These are phyloP conservation scores for Caloboletus inedulis DNA, from an alignment of 1,284 basidiomycete genomes.

Conservation along the genomic window DNA sequence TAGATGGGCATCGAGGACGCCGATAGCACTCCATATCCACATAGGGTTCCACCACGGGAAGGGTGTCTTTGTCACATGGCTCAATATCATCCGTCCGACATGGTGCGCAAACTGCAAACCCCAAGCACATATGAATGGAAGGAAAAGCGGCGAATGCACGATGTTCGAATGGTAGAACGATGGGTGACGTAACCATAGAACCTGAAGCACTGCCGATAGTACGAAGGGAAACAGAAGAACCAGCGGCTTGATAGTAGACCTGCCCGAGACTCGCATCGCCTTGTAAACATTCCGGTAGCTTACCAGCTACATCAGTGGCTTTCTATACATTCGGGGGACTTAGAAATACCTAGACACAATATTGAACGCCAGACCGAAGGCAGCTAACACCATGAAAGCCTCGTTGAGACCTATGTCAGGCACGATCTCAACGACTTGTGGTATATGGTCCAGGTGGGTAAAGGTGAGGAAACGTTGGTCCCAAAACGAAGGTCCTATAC, in stretches of 20 bases:
- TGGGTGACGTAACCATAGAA: constrained; percentile 78
- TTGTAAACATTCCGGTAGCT: constrained; percentile 78
- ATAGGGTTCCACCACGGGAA: constrained; percentile 90
- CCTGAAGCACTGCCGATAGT: constrained; percentile 64
- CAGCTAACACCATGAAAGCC: constrained; percentile 82
- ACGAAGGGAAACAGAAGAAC: constrained; percentile 79
- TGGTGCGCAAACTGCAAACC: constrained; percentile 84
- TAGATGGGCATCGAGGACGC: constrained; percentile 82
- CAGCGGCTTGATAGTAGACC: constrained; percentile 56
- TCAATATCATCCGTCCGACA: constrained; percentile 90
- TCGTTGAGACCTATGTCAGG: constrained; percentile 83
- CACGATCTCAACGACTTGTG: constrained; percentile 44
- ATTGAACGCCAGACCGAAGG: constrained; percentile 76
- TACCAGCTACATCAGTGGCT: constrained; percentile 2
- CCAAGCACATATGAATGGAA: constrained; percentile 90
- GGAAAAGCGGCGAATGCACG: constrained; percentile 64
- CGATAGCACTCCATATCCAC: constrained; percentile 79
- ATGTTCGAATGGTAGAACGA: constrained; percentile 54
- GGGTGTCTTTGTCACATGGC: constrained; percentile 82
- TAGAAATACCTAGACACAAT: constrained; percentile 62
- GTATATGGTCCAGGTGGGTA: constrained; percentile 53
- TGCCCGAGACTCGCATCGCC: constrained; percentile 40
- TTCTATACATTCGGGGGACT: not conserved
- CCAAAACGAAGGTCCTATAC: constrained; percentile 78
- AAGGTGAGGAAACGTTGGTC: constrained; percentile 69